Percentiles rank a stretch among this genome's conserved stretches.
These are phyloP conservation scores for Aegilops umbellulata DNA, from an alignment of 176 grass and related monocot species.

Conservation along the genomic window DNA sequence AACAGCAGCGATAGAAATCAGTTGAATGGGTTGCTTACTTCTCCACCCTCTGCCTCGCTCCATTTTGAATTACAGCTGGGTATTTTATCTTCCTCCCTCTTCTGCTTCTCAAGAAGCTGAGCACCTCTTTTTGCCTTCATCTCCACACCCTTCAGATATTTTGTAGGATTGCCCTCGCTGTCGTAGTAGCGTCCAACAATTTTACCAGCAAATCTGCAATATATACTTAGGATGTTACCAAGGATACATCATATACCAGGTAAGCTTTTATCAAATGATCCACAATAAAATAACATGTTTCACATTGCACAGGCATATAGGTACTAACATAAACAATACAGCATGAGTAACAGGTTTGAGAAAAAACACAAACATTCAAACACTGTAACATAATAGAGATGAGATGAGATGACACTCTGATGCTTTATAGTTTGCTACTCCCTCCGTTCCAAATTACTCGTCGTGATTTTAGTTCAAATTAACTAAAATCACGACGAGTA, in stretches of 20 bases:
- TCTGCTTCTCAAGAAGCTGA: slow-evolving; percentile 89
- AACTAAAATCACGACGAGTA: too few species aligned
- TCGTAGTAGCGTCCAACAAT: slow-evolving; percentile 86
- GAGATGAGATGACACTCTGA: not conserved
- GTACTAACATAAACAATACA: not conserved
- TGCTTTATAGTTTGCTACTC: too few species aligned
- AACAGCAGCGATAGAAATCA: not conserved
- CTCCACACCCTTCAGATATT: slow-evolving; percentile 88
- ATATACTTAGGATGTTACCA: slow-evolving; percentile 1
- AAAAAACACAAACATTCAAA: not conserved
- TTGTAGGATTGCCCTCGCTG: slow-evolving; percentile 80
- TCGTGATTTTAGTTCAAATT: too few species aligned
- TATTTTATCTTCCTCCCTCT: slow-evolving; percentile 80
- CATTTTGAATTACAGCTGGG: slow-evolving; percentile 91
- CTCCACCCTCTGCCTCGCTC: slow-evolving; percentile 81
- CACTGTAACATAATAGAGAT: not conserved
- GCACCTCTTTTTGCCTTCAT: slow-evolving; percentile 89
- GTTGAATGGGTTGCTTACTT: slow-evolving; percentile 46
- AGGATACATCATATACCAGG: not conserved
- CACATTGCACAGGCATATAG: not conserved
- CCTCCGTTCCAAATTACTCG: too few species aligned
- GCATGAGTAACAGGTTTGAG: not conserved
- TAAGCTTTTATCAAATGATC: not conserved
- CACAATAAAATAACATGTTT: slow-evolving; percentile 12
- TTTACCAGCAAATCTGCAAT: slow-evolving; percentile 77